phyloP scores from a whole-genome alignment of 306 rosid genomes.

The Dalbergia cochinchinensis region DNA sequence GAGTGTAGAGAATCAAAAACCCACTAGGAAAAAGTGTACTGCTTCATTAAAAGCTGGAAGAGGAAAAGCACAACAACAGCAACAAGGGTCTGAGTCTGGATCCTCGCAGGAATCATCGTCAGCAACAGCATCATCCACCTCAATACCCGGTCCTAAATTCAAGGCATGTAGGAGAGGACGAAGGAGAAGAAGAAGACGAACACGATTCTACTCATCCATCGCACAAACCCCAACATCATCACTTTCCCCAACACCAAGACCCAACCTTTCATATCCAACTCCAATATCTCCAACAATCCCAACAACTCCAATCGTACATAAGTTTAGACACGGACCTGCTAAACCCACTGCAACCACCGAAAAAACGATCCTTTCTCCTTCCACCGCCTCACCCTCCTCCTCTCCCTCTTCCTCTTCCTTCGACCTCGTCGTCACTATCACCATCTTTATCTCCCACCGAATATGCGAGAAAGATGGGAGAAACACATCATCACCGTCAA shows the following conservation, averaged over 20 bases:
- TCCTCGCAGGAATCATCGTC: conserved; percentile 71
- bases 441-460: conserved; percentile 52
- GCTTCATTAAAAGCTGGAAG: conserved; percentile 76
- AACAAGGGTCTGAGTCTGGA: conserved; percentile 80
- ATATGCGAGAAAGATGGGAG: conserved; percentile 83
- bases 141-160: conserved; percentile 46
- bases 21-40: conserved; percentile 41
- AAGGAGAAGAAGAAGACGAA: conserved; percentile 40
- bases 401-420: conserved; percentile 12
- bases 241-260: conserved; percentile 24
- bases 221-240: conserved; percentile 3
- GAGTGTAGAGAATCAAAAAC: conserved; percentile 33
- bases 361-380: conserved; percentile 51
- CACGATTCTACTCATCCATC: conserved; percentile 39
- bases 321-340: conserved; percentile 39
- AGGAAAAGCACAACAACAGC: conserved; percentile 43
- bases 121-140: conserved; percentile 30
- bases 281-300: conserved; percentile 41
- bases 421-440: conserved; percentile 27
- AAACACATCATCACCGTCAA: conserved; percentile 38
- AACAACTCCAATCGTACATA: conserved; percentile 14
- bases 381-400: conserved; percentile 45
- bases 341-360: conserved; percentile 42
- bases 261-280: conserved; percentile 44
- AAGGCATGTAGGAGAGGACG: conserved; percentile 48